These are phyloP conservation scores for Wallacemonas collosoma DNA, from an alignment of 208 protist species.

Conservation along the genomic window DNA sequence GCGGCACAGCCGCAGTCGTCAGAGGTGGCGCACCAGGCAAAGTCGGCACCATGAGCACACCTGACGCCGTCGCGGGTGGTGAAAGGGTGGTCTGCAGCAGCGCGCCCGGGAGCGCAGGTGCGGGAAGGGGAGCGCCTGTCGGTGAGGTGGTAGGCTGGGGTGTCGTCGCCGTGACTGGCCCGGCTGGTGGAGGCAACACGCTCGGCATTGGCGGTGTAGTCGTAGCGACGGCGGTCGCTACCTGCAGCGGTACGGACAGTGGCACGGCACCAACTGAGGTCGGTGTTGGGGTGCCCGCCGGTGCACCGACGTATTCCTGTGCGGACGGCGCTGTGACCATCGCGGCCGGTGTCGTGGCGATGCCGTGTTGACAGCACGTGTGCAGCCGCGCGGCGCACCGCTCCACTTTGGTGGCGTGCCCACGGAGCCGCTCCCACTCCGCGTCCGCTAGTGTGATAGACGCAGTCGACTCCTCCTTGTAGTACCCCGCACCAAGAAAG, in stretches of 20 bases:
- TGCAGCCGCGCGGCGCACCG: constrained; percentile 34
- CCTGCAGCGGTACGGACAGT: neutral
- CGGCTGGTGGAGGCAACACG: neutral
- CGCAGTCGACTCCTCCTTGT: constrained; percentile 57
- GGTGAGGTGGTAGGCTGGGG: neutral
- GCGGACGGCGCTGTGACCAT: neutral
- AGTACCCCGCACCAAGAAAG: constrained; percentile 56
- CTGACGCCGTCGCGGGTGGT: neutral
- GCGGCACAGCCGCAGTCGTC: neutral
- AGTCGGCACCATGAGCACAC: neutral
- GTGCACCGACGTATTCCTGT: no score
- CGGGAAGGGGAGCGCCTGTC: neutral
- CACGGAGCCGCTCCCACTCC: constrained; percentile 48
- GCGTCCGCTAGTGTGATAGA: constrained; percentile 42
- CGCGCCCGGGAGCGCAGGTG: neutral
- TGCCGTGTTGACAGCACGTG: constrained; percentile 47
- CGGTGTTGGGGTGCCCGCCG: no score
- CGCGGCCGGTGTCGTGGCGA: neutral
- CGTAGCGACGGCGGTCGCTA: neutral
- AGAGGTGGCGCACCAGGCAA: constrained; percentile 6
- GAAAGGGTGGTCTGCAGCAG: constrained; percentile 11
- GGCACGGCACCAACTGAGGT: no score
- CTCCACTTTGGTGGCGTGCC: constrained; percentile 34
- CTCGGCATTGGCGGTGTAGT: neutral
- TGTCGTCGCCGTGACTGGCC: no score